Evolutionary conservation across 495 filamentous ascomycete genomes (phyloP).

Genomic region (Beverwykella pulmonaria): DNA sequence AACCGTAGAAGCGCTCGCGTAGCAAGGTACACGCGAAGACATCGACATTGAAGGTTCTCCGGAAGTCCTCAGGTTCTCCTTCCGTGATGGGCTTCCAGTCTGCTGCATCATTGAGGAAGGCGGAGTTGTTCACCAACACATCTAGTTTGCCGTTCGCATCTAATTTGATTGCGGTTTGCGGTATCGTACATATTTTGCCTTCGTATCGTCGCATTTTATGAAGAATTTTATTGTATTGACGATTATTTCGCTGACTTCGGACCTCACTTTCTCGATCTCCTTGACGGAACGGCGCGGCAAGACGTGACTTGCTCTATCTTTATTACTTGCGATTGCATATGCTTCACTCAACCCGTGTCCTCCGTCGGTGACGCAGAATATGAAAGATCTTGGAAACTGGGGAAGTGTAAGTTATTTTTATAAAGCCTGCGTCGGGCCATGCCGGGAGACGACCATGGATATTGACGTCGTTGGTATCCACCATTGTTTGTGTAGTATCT

Average conservation of each 20-base stretch:
- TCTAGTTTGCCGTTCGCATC: slow-evolving; percentile 8
- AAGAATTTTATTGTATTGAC: too few relatives aligned
- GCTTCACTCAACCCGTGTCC: slow-evolving; percentile 6
- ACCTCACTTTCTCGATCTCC: slow-evolving; percentile 7
- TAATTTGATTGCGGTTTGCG: not conserved
- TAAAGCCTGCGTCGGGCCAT: too few relatives aligned
- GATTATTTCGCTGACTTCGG: too few relatives aligned
- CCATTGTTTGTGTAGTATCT: too few relatives aligned
- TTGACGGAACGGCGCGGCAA: slow-evolving; percentile 7
- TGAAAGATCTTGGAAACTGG: too few relatives aligned
- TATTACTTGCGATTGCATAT: not conserved
- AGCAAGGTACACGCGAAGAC: not conserved
- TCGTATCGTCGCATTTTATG: too few relatives aligned
- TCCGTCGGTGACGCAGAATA: slow-evolving; percentile 3
- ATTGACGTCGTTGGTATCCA: too few relatives aligned
- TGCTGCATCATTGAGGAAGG: slow-evolving; percentile 6
- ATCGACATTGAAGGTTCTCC: slow-evolving; percentile 10
- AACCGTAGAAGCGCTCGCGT: not conserved
- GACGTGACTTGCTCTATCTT: slow-evolving; percentile 16
- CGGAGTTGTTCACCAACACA: slow-evolving; percentile 18
- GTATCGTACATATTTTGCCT: too few relatives aligned
- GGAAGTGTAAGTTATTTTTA: too few relatives aligned
- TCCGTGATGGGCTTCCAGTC: slow-evolving; percentile 22
- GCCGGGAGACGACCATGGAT: too few relatives aligned
- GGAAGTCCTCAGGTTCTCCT: slow-evolving; percentile 5